A percentile compares a stretch with the other conserved stretches of the same genome.
Conservation (phyloP, 345 rosid genomes). For the Gossypium anomalum region DNA sequence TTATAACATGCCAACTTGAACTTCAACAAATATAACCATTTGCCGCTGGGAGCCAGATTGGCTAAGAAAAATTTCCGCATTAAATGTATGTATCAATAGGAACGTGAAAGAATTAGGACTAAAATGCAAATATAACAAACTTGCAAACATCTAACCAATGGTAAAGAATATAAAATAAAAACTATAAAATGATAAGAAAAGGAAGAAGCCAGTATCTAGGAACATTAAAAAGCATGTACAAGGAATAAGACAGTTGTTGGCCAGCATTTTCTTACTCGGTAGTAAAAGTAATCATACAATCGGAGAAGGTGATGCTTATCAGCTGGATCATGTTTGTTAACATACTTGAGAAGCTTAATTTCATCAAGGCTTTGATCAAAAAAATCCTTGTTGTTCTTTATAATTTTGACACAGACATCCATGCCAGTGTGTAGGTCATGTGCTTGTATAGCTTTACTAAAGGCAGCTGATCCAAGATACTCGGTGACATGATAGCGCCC, state of each 20-base stretch:
- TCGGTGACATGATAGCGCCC: slow-evolving; percentile 98
- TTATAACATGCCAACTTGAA: not conserved
- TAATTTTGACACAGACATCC: slow-evolving; percentile 97
- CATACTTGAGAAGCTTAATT: slow-evolving; percentile 95
- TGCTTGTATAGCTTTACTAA: slow-evolving; percentile 98
- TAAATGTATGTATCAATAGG: not conserved
- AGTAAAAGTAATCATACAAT: slow-evolving; percentile 94
- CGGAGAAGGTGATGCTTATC: slow-evolving; percentile 97
- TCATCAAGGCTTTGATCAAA: slow-evolving; percentile 99
- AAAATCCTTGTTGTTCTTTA: slow-evolving; percentile 98
- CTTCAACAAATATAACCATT: not conserved
- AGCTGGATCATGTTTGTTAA: slow-evolving; percentile 96
- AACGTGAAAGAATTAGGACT: not conserved
- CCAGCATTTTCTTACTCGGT: slow-evolving; percentile 57
- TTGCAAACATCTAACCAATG: not conserved
- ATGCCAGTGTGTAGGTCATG: slow-evolving; percentile 97
- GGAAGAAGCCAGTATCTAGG: not conserved
- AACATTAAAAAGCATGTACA: slow-evolving; percentile 1
- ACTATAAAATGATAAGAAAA: not conserved
- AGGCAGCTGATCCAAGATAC: slow-evolving; percentile 99
- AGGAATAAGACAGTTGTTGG: not conserved
- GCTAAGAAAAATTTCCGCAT: not conserved
- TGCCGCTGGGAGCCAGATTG: not conserved
- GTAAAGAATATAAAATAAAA: slow-evolving; percentile 4
- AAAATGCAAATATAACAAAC: not conserved